Base-by-base conservation (phyloP, 495 filamentous ascomycete species). In the Hypoxylon intermedium region DNA sequence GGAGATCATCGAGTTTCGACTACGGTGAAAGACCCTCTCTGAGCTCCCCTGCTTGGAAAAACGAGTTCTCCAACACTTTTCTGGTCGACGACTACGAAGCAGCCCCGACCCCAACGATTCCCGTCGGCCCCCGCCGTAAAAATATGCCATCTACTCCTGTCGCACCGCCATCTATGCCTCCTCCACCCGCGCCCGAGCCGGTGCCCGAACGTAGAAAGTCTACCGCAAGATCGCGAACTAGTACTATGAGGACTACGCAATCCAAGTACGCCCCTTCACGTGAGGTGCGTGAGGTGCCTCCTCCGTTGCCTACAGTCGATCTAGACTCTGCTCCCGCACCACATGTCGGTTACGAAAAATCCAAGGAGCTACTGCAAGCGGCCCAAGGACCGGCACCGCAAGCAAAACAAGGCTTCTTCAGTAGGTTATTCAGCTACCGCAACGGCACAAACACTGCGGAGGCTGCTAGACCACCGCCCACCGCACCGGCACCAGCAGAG, bases 101-200 rank as follows among this genome's bases (percentile, higher is more conserved):
- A 53, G 94, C 94, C 23, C 93, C 93, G 9, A 92, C 88, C 16
- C 94, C 94, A 18, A 94, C 86, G 34, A 77, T 98, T 43, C 92
- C 92, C 15, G 88, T 79, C 37, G 93, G 93, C 9, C 92, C 93
- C 46, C 82, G 90, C 19, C 75, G 72, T 48, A 64, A 80, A 54
- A 71, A 75, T 60, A 61, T 77, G 52, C 80, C 82, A 51, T 73
- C 79, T 16, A 64, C 68, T 38, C 54, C 77, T 50, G 60, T 64
- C 47, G 36, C 37, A n/a, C 59, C 65, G n/a, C 60, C 74, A 33
- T 62, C 76, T 11, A 75, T 80, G 16, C 73, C 75, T 16, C 73
- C 75, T 16, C 67, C 72, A 7, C 64, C 68, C 6, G 74, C 67
- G 51, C 37, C 48, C 36, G 72, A 72, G 23, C 46, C 71, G 23